Evolutionary conservation across 345 rosid species (phyloP).

Genomic region (Salix caprea): DNA sequence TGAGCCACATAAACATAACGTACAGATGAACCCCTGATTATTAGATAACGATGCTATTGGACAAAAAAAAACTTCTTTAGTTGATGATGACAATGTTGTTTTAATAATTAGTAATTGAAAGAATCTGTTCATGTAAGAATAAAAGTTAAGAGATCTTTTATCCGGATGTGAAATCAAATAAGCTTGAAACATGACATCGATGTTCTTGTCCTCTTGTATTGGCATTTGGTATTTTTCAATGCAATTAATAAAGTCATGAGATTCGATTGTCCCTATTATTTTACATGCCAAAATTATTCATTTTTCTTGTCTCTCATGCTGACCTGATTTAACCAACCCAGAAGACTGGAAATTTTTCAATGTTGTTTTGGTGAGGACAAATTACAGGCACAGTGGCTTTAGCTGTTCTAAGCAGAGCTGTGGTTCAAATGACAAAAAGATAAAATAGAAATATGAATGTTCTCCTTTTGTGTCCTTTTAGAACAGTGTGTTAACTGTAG

Average conservation of each 20-base stretch:
- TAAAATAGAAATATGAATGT: neutral
- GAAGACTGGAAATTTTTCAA: neutral
- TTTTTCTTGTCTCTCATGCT: neutral
- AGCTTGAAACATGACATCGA: neutral
- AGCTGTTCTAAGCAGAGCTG: neutral
- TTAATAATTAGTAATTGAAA: neutral
- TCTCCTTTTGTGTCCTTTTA: neutral
- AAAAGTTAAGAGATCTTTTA: no score
- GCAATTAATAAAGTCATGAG: neutral
- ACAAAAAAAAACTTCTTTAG: neutral
- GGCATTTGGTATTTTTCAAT: neutral
- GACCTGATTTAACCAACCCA: neutral
- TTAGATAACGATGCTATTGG: neutral
- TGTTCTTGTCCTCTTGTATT: neutral
- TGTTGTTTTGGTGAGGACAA: neutral
- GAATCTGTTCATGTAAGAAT: neutral
- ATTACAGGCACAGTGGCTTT: neutral
- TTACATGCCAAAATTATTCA: neutral
- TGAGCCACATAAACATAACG: slow-evolving; percentile 12
- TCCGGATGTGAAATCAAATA: no score
- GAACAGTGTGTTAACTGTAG: neutral
- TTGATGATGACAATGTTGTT: neutral
- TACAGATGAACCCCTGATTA: neutral
- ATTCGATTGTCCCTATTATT: neutral
- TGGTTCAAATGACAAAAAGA: neutral